These are phyloP conservation scores for Acarospora socialis DNA, from an alignment of 2,329 filamentous ascomycete genomes.

Conservation along the genomic window DNA sequence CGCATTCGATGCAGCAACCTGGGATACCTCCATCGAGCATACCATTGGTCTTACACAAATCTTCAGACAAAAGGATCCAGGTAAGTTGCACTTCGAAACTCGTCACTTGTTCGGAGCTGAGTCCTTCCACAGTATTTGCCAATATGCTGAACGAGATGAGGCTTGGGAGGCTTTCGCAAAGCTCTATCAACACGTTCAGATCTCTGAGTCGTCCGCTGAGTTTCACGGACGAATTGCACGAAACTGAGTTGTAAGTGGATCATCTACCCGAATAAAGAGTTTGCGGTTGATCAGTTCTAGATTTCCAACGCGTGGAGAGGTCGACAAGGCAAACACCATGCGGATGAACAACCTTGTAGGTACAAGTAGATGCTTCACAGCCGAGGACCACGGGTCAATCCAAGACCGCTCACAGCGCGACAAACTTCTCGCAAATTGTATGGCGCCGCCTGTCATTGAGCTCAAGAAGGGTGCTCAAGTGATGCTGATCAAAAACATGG, in stretches of 20 bases:
- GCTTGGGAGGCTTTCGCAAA: constrained; percentile 62
- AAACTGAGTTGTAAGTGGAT: constrained; percentile 60
- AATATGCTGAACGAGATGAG: constrained; percentile 97
- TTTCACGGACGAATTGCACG: constrained; percentile 60
- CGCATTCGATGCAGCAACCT: constrained; percentile 81
- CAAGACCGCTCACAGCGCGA: constrained; percentile 55
- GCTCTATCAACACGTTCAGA: constrained; percentile 64
- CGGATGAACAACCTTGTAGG: constrained; percentile 62
- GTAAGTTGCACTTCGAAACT: too few relatives aligned
- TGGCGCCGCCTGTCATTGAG: constrained; percentile 69
- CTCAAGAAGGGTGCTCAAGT: constrained; percentile 90
- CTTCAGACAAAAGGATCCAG: constrained; percentile 81
- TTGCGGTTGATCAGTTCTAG: constrained; percentile 27
- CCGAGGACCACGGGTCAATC: constrained; percentile 57
- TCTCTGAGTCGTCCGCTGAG: constrained; percentile 54
- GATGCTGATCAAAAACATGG: constrained; percentile 99
- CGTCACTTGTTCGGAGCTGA: neutral
- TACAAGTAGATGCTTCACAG: constrained; percentile 51
- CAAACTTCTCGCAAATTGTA: constrained; percentile 73
- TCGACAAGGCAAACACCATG: constrained; percentile 68
- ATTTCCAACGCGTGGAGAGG: constrained; percentile 80
- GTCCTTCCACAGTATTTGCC: constrained; percentile 72
- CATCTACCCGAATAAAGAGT: too few relatives aligned
- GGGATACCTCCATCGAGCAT: constrained; percentile 85
- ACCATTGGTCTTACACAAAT: constrained; percentile 92